A percentile compares a stretch with the other conserved stretches of the same genome.
These are phyloP conservation scores for Hypoxylon sp. DNA, from an alignment of 2,329 filamentous ascomycete genomes.

Conservation along the genomic window DNA sequence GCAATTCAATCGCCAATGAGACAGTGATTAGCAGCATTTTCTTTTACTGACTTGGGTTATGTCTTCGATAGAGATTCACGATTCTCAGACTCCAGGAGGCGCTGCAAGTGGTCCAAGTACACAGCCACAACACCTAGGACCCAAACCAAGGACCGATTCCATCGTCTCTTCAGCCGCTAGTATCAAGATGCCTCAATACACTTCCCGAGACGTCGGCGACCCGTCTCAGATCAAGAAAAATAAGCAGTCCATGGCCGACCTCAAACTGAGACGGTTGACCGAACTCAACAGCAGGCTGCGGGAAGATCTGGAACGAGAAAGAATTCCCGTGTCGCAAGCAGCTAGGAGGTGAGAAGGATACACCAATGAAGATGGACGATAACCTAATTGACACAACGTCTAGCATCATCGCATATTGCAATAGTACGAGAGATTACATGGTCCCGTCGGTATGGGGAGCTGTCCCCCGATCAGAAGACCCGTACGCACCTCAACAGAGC, in stretches of 20 bases:
- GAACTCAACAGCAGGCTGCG: constrained; percentile 96
- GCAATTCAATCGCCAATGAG: constrained; percentile 35
- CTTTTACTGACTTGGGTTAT: constrained; percentile 43
- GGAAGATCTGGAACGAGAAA: constrained; percentile 94
- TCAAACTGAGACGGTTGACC: constrained; percentile 95
- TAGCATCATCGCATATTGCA: constrained; percentile 98
- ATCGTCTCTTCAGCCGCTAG: constrained; percentile 46
- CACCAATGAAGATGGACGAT: not conserved
- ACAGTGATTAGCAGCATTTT: constrained; percentile 29
- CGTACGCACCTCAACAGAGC: constrained; percentile 96
- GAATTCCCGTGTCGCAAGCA: constrained; percentile 96
- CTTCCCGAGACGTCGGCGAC: constrained; percentile 76
- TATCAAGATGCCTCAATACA: constrained; percentile 74
- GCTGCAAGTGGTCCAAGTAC: constrained; percentile 46
- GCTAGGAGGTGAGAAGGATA: constrained; percentile 78
- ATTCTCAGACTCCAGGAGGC: constrained; percentile 42
- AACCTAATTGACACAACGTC: constrained; percentile 41
- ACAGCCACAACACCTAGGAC: constrained; percentile 42
- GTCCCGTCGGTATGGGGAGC: constrained; percentile 96
- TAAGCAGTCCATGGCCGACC: constrained; percentile 99
- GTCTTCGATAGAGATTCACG: constrained; percentile 45
- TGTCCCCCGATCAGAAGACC: constrained; percentile 95
- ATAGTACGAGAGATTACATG: constrained; percentile 99
- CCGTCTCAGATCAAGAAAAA: constrained; percentile 85
- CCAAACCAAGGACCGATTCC: constrained; percentile 33